Evolutionary conservation across 305 asterid genomes (phyloP).

Genomic region (Fraxinus albicans): DNA sequence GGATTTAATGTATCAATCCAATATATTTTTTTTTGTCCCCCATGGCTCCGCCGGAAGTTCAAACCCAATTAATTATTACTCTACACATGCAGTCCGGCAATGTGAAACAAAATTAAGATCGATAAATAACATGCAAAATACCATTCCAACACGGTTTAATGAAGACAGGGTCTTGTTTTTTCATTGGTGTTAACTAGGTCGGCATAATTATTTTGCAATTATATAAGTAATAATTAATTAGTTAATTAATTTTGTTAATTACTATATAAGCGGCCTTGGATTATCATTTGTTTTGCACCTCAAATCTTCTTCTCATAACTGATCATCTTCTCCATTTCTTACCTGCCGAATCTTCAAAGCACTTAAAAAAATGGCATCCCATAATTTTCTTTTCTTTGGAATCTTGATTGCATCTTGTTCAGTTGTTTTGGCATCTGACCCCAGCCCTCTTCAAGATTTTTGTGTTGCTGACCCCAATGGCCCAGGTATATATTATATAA

Average conservation of each 20-base stretch:
- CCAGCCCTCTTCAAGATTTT: constrained; percentile 61
- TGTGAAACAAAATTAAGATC: background rate
- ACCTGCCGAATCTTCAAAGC: background rate
- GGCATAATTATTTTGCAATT: background rate
- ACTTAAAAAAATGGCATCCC: constrained; percentile 11
- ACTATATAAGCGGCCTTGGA: background rate
- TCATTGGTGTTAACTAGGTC: background rate
- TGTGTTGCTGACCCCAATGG: constrained; percentile 48
- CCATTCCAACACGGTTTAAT: background rate
- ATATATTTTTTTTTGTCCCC: too few species aligned
- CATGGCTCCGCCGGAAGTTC: too few species aligned
- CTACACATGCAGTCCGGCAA: background rate
- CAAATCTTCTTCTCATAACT: background rate
- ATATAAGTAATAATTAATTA: background rate
- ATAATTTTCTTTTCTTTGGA: background rate
- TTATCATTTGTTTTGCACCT: background rate
- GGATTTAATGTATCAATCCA: too few species aligned
- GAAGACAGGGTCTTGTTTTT: background rate
- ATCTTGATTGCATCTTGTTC: constrained; percentile 2
- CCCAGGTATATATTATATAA: constrained; percentile 32
- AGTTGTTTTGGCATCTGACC: constrained; percentile 40
- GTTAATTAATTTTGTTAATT: background rate
- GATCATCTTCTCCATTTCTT: background rate
- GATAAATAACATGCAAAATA: background rate
- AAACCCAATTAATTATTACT: background rate